Evolutionary conservation across 495 filamentous ascomycete species (phyloP), one percentile per base, ranked within the genome.

Genomic region (Aspergillus avenaceus): DNA sequence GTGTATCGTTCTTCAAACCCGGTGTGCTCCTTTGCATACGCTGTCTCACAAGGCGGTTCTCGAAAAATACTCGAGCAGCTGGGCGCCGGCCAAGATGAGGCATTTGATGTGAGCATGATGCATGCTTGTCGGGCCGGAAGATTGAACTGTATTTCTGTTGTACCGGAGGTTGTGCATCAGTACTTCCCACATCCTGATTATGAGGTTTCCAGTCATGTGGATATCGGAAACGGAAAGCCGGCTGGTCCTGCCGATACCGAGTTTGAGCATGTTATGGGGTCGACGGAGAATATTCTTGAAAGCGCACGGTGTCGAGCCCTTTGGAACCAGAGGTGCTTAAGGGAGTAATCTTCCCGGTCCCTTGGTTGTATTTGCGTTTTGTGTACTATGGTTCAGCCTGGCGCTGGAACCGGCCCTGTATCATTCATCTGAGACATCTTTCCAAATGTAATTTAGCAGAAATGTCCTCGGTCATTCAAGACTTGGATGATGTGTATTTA

Each of bases 11-110:
- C 66, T 12, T 25, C 52, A 6, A 60, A 59, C 38, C 70, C 73
- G 3, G 65, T 77, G 26, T 76, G 74, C 54, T 70, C 67, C 16
- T 76, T 77, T 53, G 74, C 61, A 2, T 75, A 71, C 56, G 74
- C 65, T 19, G 56, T 77, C 43, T 67, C 63, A 0, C 54, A 59
- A 6, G 41, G 31, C 11, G 53, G 62, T 9, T 59, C 60, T 1
- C 36, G 29, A 32, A 63, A 64, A 11, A 55, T 68, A 12, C 25
- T 66, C 2, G 21, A 45, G 7, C 34, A 55, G 8, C 16, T 62
- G 5, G 58, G 60, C 8, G 58, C 42, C 5, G 50, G 34, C 4
- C 16, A 51, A 29, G 58, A 50, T n/a, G 53, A 53, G 45, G 58
- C 53, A 6, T 60, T 60, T 41, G 58, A 60, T 32, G 45, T 60